Evolutionary conservation across 306 rosid species (phyloP), one percentile per base, ranked within the genome.

Genomic region (Fragaria nilgerrensis): DNA sequence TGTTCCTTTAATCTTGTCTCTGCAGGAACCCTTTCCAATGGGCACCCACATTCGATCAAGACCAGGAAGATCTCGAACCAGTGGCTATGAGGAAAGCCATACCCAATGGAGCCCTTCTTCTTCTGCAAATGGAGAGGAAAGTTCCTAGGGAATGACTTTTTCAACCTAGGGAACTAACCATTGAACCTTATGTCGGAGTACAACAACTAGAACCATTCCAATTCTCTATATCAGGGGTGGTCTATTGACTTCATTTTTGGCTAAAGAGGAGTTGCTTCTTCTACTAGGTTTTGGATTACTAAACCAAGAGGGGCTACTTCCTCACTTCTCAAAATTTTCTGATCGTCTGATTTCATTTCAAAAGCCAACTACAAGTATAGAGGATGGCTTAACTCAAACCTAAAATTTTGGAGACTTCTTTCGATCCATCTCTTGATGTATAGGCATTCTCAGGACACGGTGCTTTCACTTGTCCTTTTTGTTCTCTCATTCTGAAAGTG

Each of bases 21-120:
- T 75, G 76, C 82, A 92, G 97, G 96, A 92, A 80, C 97, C 97
- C 69, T 92, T 92, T 68, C 97, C 97, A 72, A 84, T 92, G 92
- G 97, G 96, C 29, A 72, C 78, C 74, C 86, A 83, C 76, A 77
- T 92, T 73, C 82, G 97, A 69, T 73, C 84, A 55, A 90, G 97
- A 76, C 84, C 88, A 14, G 92, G 96, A 79, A 92, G 85, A 74
- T 77, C 85, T 69, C 93, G 91, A 41, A 61, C 59, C 10, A 74
- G 14, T 36, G 76, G 83, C 59, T 62, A 68, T 13, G 93, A 89
- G 78, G 94, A 89, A 44, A 87, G 76, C 69, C 82, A 87, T 75
- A 56, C 52, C 82, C 93, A 79, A 45, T 89, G 84, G 77, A 88
- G 53, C 81, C 72, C 93, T 61, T 85, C 87, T 7, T 63, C 87